Evolutionary conservation across 257 asterid species (phyloP), one percentile per base, ranked within the genome.

Genomic region (Orobanche coerulescens): DNA sequence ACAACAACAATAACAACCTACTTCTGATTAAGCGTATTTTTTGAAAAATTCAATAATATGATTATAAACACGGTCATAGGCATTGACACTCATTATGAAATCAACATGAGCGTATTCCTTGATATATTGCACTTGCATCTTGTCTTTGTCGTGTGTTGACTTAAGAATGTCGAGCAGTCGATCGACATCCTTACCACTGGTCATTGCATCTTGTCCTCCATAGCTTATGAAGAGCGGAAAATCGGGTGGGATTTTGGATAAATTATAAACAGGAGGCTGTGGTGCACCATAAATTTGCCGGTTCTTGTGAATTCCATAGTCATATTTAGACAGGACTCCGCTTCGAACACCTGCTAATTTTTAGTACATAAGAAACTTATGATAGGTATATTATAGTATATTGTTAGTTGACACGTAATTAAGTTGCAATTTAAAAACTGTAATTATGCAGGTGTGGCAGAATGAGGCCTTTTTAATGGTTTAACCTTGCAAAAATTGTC

Each of bases 121-220:
- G 58, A 88, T 49, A 30, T 60, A 81, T 49, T 79, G 84, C 34
- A 82, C 85, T 9, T 80, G 76, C 10, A 87, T 62, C 69, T 83
- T 87, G 34, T 58, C 70, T 19, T 34, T 24, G 18, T 74, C 53
- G 56, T 74, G 79, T 0, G n/a, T n/a, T 8, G 24, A 14, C 52
- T 73, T 75, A 34, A 89, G 77, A 39, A 5, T 14, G 5, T 77
- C 73, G 1, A 86, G 84, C 47, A 89, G 51, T 5, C 22, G 54
- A 7, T 20, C 49, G 0, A 89, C 91, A 59, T 89, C 96, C 46
- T 19, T 52, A 2, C 33, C 61, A 71, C 67, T 84, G 4, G 95
- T 65, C n/a, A 86, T 44, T 0, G 81, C 76, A 58, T 88, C 96
- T 64, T 42, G 79, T 5, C 96, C 96, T 14, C 96, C 95, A 24